Evolutionary conservation across 2,329 filamentous ascomycete species (phyloP).

Genomic region (Aspergillus bombycis): DNA sequence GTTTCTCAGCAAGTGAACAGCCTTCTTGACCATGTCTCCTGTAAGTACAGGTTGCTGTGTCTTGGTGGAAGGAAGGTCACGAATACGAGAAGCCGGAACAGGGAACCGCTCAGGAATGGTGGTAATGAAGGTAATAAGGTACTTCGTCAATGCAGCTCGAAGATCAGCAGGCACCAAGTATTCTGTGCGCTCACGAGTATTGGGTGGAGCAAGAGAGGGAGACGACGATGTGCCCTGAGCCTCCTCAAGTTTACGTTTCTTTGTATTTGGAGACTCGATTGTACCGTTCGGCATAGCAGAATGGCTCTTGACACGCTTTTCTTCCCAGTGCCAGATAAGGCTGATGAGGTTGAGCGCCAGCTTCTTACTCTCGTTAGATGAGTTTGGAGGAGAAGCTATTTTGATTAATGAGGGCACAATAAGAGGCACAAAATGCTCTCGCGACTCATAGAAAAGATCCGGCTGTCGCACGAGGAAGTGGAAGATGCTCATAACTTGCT

Average conservation of each 20-base stretch:
- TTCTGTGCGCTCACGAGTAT: slow-evolving; percentile 58
- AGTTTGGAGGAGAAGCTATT: slow-evolving; percentile 76
- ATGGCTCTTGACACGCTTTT: slow-evolving; percentile 68
- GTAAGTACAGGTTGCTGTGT: slow-evolving; percentile 58
- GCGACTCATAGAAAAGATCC: slow-evolving; percentile 89
- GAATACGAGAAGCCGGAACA: slow-evolving; percentile 70
- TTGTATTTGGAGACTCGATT: slow-evolving; percentile 72
- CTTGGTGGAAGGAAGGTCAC: slow-evolving; percentile 55
- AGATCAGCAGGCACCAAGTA: slow-evolving; percentile 69
- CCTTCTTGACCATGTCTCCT: slow-evolving; percentile 82
- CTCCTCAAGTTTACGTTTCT: slow-evolving; percentile 78
- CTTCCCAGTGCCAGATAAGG: slow-evolving; percentile 91
- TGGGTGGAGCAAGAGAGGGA: slow-evolving; percentile 54
- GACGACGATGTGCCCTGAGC: slow-evolving; percentile 55
- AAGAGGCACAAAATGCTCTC: slow-evolving; percentile 85
- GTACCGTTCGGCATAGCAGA: slow-evolving; percentile 35
- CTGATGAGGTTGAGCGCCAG: slow-evolving; percentile 88
- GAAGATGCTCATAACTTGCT: slow-evolving; percentile 96
- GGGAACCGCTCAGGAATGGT: slow-evolving; percentile 84
- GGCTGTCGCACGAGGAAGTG: slow-evolving; percentile 93
- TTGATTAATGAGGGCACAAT: slow-evolving; percentile 90
- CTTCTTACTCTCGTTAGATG: slow-evolving; percentile 89
- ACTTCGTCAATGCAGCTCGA: slow-evolving; percentile 84
- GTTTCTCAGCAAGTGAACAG: slow-evolving; percentile 78
- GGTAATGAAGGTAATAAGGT: slow-evolving; percentile 92